phyloP scores from a whole-genome alignment of 306 rosid species.

The Malus asiatica region DNA sequence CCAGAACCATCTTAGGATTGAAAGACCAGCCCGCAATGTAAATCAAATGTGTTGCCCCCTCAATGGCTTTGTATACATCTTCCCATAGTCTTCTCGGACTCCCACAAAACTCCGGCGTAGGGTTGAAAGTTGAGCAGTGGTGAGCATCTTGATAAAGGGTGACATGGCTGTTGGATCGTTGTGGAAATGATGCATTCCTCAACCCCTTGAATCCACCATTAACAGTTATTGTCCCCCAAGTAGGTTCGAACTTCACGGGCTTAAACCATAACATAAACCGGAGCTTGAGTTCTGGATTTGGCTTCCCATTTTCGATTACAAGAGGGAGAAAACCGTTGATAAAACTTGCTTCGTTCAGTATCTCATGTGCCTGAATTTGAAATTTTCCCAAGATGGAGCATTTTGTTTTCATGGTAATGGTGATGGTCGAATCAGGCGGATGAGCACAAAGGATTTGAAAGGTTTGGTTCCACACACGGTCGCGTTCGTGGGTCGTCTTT shows the following conservation, averaged over 20 bases:
- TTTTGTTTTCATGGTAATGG: constrained; percentile 59
- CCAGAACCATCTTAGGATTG: constrained; percentile 76
- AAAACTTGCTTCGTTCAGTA: constrained; percentile 52
- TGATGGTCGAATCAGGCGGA: constrained; percentile 45
- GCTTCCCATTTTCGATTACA: constrained; percentile 61
- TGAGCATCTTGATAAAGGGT: constrained; percentile 92
- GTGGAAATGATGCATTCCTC: constrained; percentile 62
- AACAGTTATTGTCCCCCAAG: constrained; percentile 50
- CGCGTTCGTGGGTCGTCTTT: constrained; percentile 44
- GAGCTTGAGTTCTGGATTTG: constrained; percentile 49
- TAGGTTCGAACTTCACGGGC: constrained; percentile 58
- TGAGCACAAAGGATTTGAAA: constrained; percentile 78
- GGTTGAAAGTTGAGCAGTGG: constrained; percentile 57
- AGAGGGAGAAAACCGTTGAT: constrained; percentile 69
- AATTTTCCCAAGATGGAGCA: constrained; percentile 60
- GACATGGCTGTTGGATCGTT: constrained; percentile 70
- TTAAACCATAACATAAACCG: constrained; percentile 80
- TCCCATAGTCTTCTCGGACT: constrained; percentile 78
- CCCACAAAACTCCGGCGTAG: constrained; percentile 46
- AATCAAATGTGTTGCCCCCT: constrained; percentile 64
- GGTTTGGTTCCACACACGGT: constrained; percentile 87
- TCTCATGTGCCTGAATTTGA: constrained; percentile 46
- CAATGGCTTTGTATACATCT: constrained; percentile 84
- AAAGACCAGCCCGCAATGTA: constrained; percentile 98
- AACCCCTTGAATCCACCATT: constrained; percentile 62